Evolutionary conservation across 2,329 filamentous ascomycete species (phyloP), one percentile per base, ranked within the genome.

Genomic region (Colletotrichum lentis): DNA sequence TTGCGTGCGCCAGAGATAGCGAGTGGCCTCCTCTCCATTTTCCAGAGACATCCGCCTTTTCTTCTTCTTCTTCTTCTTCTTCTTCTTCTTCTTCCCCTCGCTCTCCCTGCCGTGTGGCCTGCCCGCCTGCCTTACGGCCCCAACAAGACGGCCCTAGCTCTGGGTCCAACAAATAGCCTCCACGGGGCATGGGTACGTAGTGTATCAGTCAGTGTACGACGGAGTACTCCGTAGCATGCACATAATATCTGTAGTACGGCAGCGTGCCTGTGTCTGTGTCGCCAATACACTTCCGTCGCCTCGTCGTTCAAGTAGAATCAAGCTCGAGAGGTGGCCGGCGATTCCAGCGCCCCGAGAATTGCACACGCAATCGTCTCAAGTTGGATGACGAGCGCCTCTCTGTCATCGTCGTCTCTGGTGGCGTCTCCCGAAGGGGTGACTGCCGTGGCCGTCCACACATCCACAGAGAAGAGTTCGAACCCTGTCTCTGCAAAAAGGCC

Each of bases 91-190:
- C n/a, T n/a, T n/a, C n/a, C 27, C 27, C 27, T 31, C 7, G 27
- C 46, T 59, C 24, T 22, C n/a, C 5, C 5, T 43, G 59, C 41
- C 39, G 52, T 58, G 46, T 24, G 44, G 55, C 50, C 62, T 57
- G 50, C 56, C 66, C 63, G 55, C 50, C 62, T 57, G 55, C 56
- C 66, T 57, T 69, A 61, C 22, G 50, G 24, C 56, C 55, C 55
- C 66, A 66, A 62, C 20, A 43, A 43, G 39, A 50, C 37, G 56
- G 49, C 62, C 62, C 43, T 57, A 53, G 56, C 50, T 66, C 37
- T 62, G 66, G 55, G 39, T 65, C 65, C 66, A 61, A 57, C 62
- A 55, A 61, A 69, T 69, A 66, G 62, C 62, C 62, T 69, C 52
- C 53, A 22, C 44, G 62, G 27, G 49, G 24, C 67, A 59, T 59